Percentiles rank a stretch among this genome's conserved stretches.
Conservation (phyloP, 805 yeast species). For the Wickerhamiella slavikovae region DNA sequence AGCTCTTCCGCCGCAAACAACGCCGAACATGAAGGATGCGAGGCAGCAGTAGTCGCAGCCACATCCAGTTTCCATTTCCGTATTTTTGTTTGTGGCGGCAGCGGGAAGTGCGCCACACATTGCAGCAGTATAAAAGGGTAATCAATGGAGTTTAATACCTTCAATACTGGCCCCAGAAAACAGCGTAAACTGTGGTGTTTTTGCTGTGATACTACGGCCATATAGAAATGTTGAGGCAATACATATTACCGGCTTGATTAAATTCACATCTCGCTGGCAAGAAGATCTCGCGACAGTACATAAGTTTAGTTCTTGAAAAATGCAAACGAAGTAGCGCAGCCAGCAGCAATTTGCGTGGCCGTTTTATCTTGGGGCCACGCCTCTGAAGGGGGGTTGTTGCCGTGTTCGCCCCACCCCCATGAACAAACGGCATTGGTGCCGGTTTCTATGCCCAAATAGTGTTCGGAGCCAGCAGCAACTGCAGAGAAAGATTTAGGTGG, state of each 20-base stretch:
- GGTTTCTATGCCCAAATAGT: slow-evolving; percentile 31
- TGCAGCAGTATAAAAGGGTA: too few species aligned
- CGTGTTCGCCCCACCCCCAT: slow-evolving; percentile 99
- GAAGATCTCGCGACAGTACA: slow-evolving; percentile 12
- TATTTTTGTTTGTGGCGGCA: neutral
- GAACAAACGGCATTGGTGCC: slow-evolving; percentile 25
- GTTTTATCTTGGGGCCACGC: neutral
- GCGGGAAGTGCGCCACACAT: too few species aligned
- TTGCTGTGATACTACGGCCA: slow-evolving; percentile 9
- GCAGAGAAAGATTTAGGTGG: neutral
- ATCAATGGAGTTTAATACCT: too few species aligned
- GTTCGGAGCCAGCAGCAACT: slow-evolving; percentile 64
- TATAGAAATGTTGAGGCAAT: slow-evolving; percentile 11
- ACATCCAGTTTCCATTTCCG: neutral
- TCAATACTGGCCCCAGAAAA: slow-evolving; percentile 1
- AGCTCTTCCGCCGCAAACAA: slow-evolving; percentile 57
- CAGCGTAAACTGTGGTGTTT: neutral
- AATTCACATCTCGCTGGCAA: slow-evolving; percentile 10
- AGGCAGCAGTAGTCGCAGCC: neutral
- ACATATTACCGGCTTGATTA: slow-evolving; percentile 12
- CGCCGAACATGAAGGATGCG: slow-evolving; percentile 39
- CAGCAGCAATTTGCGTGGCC: slow-evolving; percentile 9
- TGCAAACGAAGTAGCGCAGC: slow-evolving; percentile 17
- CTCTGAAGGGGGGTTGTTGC: slow-evolving; percentile 67
- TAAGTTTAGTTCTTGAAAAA: neutral